A percentile compares a stretch with the other conserved stretches of the same genome.
These are phyloP conservation scores for Saturnispora hagleri DNA, from an alignment of 805 yeast genomes.

Conservation along the genomic window DNA sequence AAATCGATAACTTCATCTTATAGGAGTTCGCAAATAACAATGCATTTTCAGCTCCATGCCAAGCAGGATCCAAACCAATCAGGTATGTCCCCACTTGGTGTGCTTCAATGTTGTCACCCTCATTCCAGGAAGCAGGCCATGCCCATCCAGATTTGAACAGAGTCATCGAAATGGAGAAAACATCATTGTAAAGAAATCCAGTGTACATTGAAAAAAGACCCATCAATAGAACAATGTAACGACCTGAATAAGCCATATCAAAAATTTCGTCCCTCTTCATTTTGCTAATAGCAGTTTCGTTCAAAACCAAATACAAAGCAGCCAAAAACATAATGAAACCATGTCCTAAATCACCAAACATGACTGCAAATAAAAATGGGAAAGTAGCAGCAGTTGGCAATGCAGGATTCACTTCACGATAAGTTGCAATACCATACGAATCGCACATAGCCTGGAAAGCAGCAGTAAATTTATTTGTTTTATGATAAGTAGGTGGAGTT, in stretches of 20 bases:
- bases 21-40: conserved; percentile 87
- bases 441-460: conserved; percentile 93
- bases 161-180: conserved; percentile 86
- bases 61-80: conserved; percentile 83
- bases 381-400: conserved; percentile 90
- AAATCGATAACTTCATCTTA: conserved; percentile 91
- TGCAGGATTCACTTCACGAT: conserved; percentile 94
- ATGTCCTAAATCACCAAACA: conserved; percentile 99
- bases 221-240: conserved; percentile 87
- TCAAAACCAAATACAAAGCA: conserved; percentile 59
- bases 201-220: conserved; percentile 94
- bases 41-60: conserved; percentile 97
- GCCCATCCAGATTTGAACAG: conserved; percentile 85
- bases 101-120: conserved; percentile 65
- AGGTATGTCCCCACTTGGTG: conserved; percentile 59
- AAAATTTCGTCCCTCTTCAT: conserved; percentile 84
- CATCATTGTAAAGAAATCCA: conserved; percentile 87
- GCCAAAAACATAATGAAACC: conserved; percentile 76
- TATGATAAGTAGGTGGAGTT: conserved; percentile 91
- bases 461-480: conserved; percentile 86
- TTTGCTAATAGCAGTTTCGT: conserved; percentile 60
- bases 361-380: conserved; percentile 97
- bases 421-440: conserved; percentile 89
- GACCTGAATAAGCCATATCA: conserved; percentile 92
- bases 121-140: conserved; percentile 72